Percentiles rank a stretch among this genome's conserved stretches.
phyloP scores from a whole-genome alignment of 78 protist species.

The Dictyostelium citrinum region DNA sequence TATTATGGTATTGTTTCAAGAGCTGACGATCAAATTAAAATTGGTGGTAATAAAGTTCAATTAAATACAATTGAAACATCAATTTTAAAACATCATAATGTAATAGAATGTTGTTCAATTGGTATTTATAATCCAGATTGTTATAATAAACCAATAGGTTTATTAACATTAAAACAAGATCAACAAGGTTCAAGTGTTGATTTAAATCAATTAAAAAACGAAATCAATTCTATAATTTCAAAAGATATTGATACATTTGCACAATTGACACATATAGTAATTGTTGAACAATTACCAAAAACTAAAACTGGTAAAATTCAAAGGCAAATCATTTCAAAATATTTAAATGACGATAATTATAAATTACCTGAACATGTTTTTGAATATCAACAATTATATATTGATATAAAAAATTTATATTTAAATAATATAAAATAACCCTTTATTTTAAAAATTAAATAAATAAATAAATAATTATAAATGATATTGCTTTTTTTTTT shows the following conservation, averaged over 20 bases:
- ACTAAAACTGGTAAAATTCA: constrained; percentile 5
- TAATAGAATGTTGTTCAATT: constrained; percentile 85
- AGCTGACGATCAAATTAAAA: constrained; percentile 91
- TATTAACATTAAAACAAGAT: constrained; percentile 73
- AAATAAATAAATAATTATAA: neutral
- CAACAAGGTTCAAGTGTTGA: neutral
- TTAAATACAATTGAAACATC: constrained; percentile 82
- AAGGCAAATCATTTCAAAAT: neutral
- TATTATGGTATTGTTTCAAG: constrained; percentile 79
- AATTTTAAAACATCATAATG: constrained; percentile 1
- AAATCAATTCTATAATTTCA: neutral
- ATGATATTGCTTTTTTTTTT: neutral
- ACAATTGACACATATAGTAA: neutral
- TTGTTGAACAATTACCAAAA: neutral
- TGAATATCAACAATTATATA: neutral
- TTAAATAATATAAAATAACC: neutral
- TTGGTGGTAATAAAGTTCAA: constrained; percentile 88
- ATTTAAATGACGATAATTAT: neutral
- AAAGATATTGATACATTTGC: neutral
- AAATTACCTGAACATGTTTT: neutral
- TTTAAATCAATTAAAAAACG: neutral
- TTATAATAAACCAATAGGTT: constrained; percentile 85
- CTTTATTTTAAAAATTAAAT: neutral
- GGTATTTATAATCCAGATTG: constrained; percentile 76
- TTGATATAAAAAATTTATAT: neutral